phyloP scores from a whole-genome alignment of 2,329 filamentous ascomycete genomes.

The Macrophomina phaseolina region DNA sequence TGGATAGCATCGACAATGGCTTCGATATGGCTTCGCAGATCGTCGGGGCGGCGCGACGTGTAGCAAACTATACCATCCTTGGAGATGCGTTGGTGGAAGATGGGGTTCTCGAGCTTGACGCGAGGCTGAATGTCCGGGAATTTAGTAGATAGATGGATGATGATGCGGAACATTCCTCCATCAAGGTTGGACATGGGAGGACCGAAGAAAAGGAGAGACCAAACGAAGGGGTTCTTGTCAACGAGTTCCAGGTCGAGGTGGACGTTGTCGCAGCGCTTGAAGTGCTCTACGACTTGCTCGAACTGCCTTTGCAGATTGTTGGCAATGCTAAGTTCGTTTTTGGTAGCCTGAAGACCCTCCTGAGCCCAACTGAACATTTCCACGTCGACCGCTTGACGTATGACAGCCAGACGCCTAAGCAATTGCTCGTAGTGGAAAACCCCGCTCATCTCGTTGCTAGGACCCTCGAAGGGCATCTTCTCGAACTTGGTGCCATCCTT shows the following conservation, averaged over 20 bases:
- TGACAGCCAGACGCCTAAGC: conserved; percentile 68
- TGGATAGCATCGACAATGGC: conserved; percentile 83
- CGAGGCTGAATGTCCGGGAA: conserved; percentile 91
- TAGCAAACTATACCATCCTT: conserved; percentile 84
- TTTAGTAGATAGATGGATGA: conserved; percentile 76
- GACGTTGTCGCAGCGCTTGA: conserved; percentile 71
- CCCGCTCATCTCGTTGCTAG: conserved; percentile 82
- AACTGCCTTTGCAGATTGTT: conserved; percentile 84
- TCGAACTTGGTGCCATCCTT: conserved; percentile 69
- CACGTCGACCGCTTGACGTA: conserved; percentile 72
- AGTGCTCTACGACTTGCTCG: conserved; percentile 77
- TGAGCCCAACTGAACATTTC: conserved; percentile 75
- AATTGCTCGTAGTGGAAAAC: conserved; percentile 81
- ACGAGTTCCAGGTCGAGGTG: conserved; percentile 79
- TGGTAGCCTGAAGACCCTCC: conserved; percentile 68
- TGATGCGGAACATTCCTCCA: conserved; percentile 85
- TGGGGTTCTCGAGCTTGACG: conserved; percentile 76
- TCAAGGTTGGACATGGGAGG: conserved; percentile 92
- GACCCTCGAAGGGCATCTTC: conserved; percentile 87
- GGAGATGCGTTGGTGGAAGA: conserved; percentile 90
- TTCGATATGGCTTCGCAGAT: conserved; percentile 82
- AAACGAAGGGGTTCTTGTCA: conserved; percentile 85
- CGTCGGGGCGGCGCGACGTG: conserved; percentile 68
- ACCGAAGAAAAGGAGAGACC: conserved; percentile 88
- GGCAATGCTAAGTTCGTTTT: conserved; percentile 74